Evolutionary conservation across 176 grass and related monocot genomes (phyloP), one percentile per base, ranked within the genome.

Genomic region (Paspalum notatum): DNA sequence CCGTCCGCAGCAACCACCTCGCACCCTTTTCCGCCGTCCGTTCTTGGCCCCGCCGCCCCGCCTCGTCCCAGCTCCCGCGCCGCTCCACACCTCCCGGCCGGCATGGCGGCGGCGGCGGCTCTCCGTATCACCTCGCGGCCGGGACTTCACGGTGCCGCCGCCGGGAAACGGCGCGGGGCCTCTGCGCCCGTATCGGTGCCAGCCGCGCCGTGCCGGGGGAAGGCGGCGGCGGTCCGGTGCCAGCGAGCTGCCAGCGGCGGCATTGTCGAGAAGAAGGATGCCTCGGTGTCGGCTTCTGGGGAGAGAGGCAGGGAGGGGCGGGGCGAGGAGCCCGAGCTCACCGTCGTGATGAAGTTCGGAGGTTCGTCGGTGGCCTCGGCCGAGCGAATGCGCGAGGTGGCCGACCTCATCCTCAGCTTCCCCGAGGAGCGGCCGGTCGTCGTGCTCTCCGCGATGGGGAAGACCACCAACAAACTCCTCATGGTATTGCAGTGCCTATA

Each of bases 401-500:
- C 88, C 24, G 82, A 94, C 68, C 68, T 90, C 64, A 84, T 90
- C 77, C 78, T 94, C 43, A 87, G 85, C 52, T 90, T 93, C 82
- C 85, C 91, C 17, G 74, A 94, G 25, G 88, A 94, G 82, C 69
- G 79, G 66, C 85, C 88, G 5, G 80, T 94, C 65, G 42, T 94
- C 47, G 91, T 94, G 18, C 91, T 94, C 21, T 90, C 91, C 1
- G 88, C 91, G 41, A 94, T 94, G 91, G 91, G 85, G 39, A 94
- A 90, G 79, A 81, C 85, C 12, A 90, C 91, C n/a, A 94, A 88
- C 62, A 94, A 94, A 8, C 91, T 94, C 12, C 61, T 90, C 45
- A 71, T 73, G 85, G 91, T 94, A 83, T 45, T 25, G 0, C 18
- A 0, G 12, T 54, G 7, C 26, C 69, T 38, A 12, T 4, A 9